phyloP scores from a whole-genome alignment of 1,284 basidiomycete species.

The Leccinum pachyderme region DNA sequence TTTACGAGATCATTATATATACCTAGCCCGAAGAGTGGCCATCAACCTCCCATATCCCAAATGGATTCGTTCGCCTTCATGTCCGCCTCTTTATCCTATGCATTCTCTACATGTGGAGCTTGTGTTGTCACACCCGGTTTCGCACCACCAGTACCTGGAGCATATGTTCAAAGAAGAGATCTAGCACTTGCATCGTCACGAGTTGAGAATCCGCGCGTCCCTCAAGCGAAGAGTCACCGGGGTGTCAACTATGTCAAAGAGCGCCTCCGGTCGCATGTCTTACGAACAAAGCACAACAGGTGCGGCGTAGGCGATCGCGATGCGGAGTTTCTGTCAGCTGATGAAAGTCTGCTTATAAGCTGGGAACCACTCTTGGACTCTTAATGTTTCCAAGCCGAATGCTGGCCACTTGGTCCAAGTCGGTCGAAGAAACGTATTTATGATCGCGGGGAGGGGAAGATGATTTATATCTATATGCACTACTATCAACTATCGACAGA shows the following conservation, averaged over 20 bases:
- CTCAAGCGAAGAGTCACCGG: neutral
- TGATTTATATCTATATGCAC: neutral
- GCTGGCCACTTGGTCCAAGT: neutral
- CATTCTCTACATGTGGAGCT: conserved; percentile 8
- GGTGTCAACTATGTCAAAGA: neutral
- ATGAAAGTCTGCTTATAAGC: neutral
- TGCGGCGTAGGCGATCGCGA: neutral
- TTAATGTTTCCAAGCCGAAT: neutral
- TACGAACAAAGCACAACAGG: neutral
- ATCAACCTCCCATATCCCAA: neutral
- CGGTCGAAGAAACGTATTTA: neutral
- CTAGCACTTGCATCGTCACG: neutral
- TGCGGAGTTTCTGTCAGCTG: neutral
- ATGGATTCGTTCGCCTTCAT: neutral
- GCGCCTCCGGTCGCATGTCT: neutral
- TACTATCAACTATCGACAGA: neutral
- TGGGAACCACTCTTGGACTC: neutral
- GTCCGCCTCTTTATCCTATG: neutral
- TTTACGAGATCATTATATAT: neutral
- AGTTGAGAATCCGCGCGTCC: neutral
- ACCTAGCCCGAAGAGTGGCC: neutral
- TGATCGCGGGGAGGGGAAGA: neutral
- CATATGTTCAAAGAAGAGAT: neutral
- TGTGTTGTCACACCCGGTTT: conserved; percentile 3
- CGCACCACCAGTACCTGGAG: neutral